Percentiles rank a stretch among this genome's conserved stretches.
Conservation (phyloP, 306 rosid species). For the Prunus fruticosa region DNA sequence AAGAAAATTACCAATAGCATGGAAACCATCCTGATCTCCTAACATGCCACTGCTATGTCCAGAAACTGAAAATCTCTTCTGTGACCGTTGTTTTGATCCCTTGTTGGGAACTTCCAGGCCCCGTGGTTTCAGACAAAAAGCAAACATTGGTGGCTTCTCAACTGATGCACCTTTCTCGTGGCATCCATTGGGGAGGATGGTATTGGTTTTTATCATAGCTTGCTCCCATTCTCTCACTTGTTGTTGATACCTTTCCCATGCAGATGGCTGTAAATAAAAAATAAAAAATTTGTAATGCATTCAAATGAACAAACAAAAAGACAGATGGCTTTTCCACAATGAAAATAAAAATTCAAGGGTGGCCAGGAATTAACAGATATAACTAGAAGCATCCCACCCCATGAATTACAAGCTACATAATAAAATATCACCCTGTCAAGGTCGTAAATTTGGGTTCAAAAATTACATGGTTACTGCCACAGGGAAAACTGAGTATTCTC, state of each 20-base stretch:
- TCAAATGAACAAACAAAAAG: neutral
- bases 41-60: constrained; percentile 48
- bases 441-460: neutral
- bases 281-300: neutral
- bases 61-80: constrained; percentile 61
- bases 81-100: constrained; percentile 84
- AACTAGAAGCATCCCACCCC: neutral
- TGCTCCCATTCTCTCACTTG: constrained; percentile 81
- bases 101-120: constrained; percentile 78
- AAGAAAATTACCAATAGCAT: constrained; percentile 51
- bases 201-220: constrained; percentile 43
- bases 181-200: constrained; percentile 41
- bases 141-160: constrained; percentile 93
- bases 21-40: constrained; percentile 68
- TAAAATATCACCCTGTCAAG: neutral
- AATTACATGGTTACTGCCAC: neutral
- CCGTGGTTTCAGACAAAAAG: constrained; percentile 93
- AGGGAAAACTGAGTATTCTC: neutral
- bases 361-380: neutral
- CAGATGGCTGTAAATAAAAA: constrained; percentile 60
- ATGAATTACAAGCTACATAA: constrained; percentile 5
- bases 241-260: constrained; percentile 80
- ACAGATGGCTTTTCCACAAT: neutral
- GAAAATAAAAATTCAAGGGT: constrained; percentile 2
- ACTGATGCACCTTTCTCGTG: constrained; percentile 42